Base-by-base conservation (phyloP, 768 basidiomycete genomes). In the Russula brevipes region DNA sequence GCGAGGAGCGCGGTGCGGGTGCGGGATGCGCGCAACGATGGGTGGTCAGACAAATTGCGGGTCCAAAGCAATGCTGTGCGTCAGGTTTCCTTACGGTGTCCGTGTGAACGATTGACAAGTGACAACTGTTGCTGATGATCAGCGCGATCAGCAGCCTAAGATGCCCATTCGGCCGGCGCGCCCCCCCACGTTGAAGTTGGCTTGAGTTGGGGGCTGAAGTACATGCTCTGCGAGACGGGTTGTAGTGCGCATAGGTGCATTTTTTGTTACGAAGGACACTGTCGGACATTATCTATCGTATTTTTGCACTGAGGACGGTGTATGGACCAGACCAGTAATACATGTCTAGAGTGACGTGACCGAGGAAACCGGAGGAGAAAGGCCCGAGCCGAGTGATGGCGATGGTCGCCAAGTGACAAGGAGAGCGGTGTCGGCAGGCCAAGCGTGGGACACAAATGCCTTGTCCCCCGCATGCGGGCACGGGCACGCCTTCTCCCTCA, bases 391-490 rank as follows among this genome's bases (percentile, higher is more conserved):
- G 24, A 14, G 41, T 35, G 12, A 30, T 62, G 10, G 45, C 45
- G 54, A 65, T 41, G 52, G 64, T 67, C 65, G 70, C 68, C 69
- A 68, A 45, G 64, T 19, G 69, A 55, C 47, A 5, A 5, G 17
- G 19, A 54, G 10, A 14, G 54, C 39, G 42, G 44, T 45, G 55
- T 19, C 19, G 30, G 42, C 14, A 14, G 41, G 4, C 10, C 16
- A 31, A 12, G 30, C 49, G 49, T 31, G 50, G 33, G 50, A 33
- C 31, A 31, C 7, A 16, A 31, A 24, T 47, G 8, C 38, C 38
- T 39, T 6, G 38, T 31, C 24, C 24, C 24, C 24, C 24, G 24
- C 24, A 24, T 24, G 24, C 24, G 24, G 24, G 24, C 24, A 24
- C 24, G 24, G 24, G 24, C 24, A 24, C 24, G 24, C 30, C 10